Base-by-base conservation (phyloP, 345 rosid species). In the Pugionium dolabratum region DNA sequence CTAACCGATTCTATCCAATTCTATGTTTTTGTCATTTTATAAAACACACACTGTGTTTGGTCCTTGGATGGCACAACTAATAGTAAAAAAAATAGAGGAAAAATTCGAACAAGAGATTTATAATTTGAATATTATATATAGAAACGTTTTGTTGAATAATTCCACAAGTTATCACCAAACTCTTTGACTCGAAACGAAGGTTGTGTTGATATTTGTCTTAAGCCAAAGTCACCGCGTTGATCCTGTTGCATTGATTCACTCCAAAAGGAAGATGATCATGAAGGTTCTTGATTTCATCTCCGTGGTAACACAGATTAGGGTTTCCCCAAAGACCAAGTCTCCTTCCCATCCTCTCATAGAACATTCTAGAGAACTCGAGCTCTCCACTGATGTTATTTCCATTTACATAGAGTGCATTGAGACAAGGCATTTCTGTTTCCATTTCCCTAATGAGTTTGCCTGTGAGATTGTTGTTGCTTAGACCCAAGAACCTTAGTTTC, bases 271-370 rank as follows among this genome's bases (percentile, higher is more conserved):
- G 74, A 64, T 68, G 69, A 32, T 75, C 76, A 37, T 29, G 39
- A 59, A 29, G 61, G 42, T 69, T 52, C 59, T 86, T 68, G 60
- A 63, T 41, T 66, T 67, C 52, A 70, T 70, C 83, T 39, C 62
- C 49, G 0, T 79, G 67, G 72, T 79, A 86, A 77, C 98, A 93
- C 41, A 93, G 76, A 62, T 81, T 79, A 55, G 94, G 90, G 75
- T 93, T 93, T 73, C 82, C 83, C 97, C 92, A 88, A 11, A 90
- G 92, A 64, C 93, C 89, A 55, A 93, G 89, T 18, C 95, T 89
- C 75, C 90, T 82, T 30, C 94, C 88, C 80, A 93, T 67, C 66
- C 76, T 90, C 73, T 72, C 59, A 69, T 82, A 86, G 60, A 93
- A 93, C 67, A 9, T 37, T 42, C 50, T 40, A 26, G 96, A 67